A percentile compares a stretch with the other conserved stretches of the same genome.
Evolutionary conservation across 179 eudicot genomes (phyloP).

Genomic region (Corrigiola litoralis): DNA sequence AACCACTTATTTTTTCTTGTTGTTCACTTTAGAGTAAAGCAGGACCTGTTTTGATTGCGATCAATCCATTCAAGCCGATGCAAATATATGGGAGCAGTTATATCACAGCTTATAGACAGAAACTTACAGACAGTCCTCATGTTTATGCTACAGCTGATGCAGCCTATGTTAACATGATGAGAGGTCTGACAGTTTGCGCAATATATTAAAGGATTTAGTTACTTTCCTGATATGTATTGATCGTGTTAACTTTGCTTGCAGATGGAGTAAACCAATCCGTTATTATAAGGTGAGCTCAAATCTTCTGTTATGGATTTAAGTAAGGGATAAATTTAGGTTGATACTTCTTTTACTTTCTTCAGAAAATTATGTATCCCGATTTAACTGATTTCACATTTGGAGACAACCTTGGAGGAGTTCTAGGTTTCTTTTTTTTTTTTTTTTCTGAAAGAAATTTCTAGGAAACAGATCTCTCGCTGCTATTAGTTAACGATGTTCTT

Average conservation of each 20-base stretch:
- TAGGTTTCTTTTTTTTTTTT: not conserved
- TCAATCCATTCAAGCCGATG: slow-evolving; percentile 89
- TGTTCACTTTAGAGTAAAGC: slow-evolving; percentile 67
- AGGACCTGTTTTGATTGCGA: slow-evolving; percentile 83
- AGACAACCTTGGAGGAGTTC: not conserved
- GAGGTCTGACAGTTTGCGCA: slow-evolving; percentile 41
- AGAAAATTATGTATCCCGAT: not conserved
- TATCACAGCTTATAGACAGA: slow-evolving; percentile 62
- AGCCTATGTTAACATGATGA: slow-evolving; percentile 81
- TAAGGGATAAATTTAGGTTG: not conserved
- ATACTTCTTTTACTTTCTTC: not conserved
- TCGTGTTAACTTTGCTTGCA: slow-evolving; percentile 33
- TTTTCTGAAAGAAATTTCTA: too few relatives aligned
- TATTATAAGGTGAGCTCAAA: slow-evolving; percentile 63
- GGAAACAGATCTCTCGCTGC: not conserved
- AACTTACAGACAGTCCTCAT: slow-evolving; percentile 74
- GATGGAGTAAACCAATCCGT: slow-evolving; percentile 85
- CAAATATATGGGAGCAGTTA: slow-evolving; percentile 56
- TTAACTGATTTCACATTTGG: not conserved
- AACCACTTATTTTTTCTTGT: not conserved
- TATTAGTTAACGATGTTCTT: not conserved
- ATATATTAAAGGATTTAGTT: slow-evolving; percentile 3
- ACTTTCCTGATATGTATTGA: not conserved
- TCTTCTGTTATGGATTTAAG: not conserved
- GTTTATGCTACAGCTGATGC: slow-evolving; percentile 76